Base-by-base conservation (phyloP, 345 rosid species). In the Lumnitzera racemosa region DNA sequence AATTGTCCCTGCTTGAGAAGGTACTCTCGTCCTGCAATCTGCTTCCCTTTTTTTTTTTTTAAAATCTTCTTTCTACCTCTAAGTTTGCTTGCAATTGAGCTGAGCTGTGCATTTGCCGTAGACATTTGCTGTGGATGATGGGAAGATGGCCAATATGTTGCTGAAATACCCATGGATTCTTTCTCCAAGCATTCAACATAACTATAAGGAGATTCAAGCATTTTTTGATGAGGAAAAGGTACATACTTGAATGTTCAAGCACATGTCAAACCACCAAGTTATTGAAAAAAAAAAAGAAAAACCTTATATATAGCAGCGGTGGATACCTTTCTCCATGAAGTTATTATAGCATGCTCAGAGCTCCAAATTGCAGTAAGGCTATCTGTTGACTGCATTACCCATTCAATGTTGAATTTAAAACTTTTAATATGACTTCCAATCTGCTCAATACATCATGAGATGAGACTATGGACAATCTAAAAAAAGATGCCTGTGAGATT, bases 91-190 rank as follows among this genome's bases (percentile, higher is more conserved):
- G 13, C 17, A 10, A 23, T 41, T 46, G 57, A 55, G 59, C 51
- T 68, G 70, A 65, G 64, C 59, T 61, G 25, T n/a, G 58, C 64
- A 60, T 56, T 55, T 48, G 59, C 63, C 65, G 46, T 73, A 88
- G 96, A 72, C 81, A 62, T 77, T 73, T 69, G 71, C 67, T 20
- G 74, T 54, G 48, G 66, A 71, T 74, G 64, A 74, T 41, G 80
- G 43, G 0, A 7, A 76, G 67, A 59, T 83, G 58, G 89, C 88
- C 25, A 82, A 79, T 71, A 65, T 91, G 63, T 61, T 92, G 73
- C 23, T 76, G 46, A 89, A 87, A 66, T 89, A 87, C 78, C 98
- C 96, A 12, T 89, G 96, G 96, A 72, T 92, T 56, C 82, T 89
- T 57, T 87, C 94, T 23, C 47, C 82, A 0, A 74, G 89, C 64